Evolutionary conservation across 495 filamentous ascomycete species (phyloP).

Genomic region (Friedmanniomyces simplex): DNA sequence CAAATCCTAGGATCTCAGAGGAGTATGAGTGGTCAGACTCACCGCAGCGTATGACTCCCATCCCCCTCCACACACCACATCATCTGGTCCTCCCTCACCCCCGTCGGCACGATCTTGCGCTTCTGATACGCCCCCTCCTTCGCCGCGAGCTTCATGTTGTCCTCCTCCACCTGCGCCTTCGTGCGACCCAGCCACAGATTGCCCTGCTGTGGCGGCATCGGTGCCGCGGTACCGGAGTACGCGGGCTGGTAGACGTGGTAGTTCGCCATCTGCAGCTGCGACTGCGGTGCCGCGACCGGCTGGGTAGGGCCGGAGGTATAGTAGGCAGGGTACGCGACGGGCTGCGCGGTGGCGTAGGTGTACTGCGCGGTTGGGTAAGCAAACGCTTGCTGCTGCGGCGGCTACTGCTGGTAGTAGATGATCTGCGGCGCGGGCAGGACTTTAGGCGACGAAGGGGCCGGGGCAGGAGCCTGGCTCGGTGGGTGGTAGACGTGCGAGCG

Average conservation of each 20-base stretch:
- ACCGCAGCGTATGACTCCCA: conserved; percentile 25
- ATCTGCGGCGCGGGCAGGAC: not conserved
- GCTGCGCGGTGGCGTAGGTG: conserved; percentile 9
- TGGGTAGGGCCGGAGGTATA: not conserved
- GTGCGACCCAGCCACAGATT: conserved; percentile 23
- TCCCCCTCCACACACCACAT: conserved; percentile 29
- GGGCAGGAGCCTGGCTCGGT: not conserved
- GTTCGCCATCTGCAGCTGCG: not conserved
- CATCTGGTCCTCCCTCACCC: conserved; percentile 26
- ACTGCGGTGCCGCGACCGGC: not conserved
- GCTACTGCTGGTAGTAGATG: not conserved
- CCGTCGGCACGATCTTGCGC: conserved; percentile 24
- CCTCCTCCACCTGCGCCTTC: conserved; percentile 25
- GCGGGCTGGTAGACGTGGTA: conserved; percentile 5
- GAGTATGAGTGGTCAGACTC: not conserved
- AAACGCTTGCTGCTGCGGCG: not conserved
- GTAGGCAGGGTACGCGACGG: not conserved
- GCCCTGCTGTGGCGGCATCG: not conserved
- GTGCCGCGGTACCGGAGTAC: too few relatives aligned
- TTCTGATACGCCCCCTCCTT: conserved; percentile 25
- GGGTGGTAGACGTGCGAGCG: conserved; percentile 6
- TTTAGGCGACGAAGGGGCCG: not conserved
- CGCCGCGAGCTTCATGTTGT: conserved; percentile 28
- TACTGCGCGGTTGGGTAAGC: conserved; percentile 10
- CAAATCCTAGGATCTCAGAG: too few relatives aligned